These are phyloP conservation scores for Fusarium newnesense DNA, from an alignment of 2,329 filamentous ascomycete species.

Conservation along the genomic window DNA sequence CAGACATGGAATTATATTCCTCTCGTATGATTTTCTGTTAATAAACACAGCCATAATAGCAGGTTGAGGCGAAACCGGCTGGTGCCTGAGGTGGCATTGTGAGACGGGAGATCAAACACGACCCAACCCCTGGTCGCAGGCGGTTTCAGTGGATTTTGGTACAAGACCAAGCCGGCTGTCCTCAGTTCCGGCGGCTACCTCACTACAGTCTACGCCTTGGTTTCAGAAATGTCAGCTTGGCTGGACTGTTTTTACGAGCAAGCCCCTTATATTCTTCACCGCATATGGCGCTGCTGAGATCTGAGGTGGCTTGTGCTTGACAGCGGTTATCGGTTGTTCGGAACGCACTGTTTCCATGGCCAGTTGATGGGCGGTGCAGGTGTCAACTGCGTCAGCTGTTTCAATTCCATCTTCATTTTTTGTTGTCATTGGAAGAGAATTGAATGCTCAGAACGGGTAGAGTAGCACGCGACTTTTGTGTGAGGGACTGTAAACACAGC, in stretches of 20 bases:
- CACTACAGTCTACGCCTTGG: not conserved
- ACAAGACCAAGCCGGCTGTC: slow-evolving; percentile 24
- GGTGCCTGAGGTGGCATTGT: slow-evolving; percentile 32
- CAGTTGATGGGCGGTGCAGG: not conserved
- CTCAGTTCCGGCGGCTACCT: slow-evolving; percentile 9
- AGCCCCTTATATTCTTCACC: not conserved
- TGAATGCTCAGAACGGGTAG: not conserved
- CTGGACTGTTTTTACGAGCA: not conserved
- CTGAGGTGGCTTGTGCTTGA: not conserved
- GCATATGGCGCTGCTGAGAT: not conserved
- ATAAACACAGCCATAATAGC: not conserved
- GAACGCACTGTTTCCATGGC: not conserved
- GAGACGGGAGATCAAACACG: slow-evolving; percentile 41
- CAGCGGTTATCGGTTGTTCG: not conserved
- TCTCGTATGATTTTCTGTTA: not conserved
- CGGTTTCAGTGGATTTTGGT: slow-evolving; percentile 5
- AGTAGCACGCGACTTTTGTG: not conserved
- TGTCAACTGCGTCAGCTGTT: slow-evolving; percentile 1
- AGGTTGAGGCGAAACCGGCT: slow-evolving; percentile 39
- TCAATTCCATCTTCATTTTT: not conserved
- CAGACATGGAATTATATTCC: slow-evolving; percentile 15
- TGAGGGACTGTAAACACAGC: not conserved
- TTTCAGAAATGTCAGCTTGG: slow-evolving; percentile 12
- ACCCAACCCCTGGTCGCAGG: slow-evolving; percentile 3
- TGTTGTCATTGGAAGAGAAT: not conserved